Evolutionary conservation across 169 alveolate genomes (phyloP).

Genomic region (Eimeria zaria): DNA sequence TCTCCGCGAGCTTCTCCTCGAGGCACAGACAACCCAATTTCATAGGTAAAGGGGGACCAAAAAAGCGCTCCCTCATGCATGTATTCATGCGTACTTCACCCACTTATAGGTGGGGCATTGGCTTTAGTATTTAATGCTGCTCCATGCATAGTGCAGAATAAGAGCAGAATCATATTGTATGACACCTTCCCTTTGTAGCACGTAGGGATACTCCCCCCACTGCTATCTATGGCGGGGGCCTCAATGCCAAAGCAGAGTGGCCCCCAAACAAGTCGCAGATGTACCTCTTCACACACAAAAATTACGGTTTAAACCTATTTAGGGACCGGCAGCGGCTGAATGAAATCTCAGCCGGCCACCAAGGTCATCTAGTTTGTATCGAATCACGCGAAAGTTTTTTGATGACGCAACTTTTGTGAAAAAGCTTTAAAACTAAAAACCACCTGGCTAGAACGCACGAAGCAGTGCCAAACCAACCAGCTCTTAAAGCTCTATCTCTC

Average conservation of each 20-base stretch:
- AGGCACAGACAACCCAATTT: conserved; percentile 57
- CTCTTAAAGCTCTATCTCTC: background rate
- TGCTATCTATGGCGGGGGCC: background rate
- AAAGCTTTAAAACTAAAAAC: background rate
- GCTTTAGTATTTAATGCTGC: conserved; percentile 28
- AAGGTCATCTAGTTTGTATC: conserved; percentile 2
- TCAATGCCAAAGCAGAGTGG: background rate
- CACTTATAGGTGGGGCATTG: background rate
- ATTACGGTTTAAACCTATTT: background rate
- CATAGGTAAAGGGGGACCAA: background rate
- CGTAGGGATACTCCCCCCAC: background rate
- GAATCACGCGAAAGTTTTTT: background rate
- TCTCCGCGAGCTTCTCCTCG: conserved; percentile 79
- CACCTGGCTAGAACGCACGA: background rate
- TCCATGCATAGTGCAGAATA: background rate
- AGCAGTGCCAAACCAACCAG: background rate
- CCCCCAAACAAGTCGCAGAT: background rate
- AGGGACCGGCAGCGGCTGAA: background rate
- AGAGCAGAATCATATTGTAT: background rate
- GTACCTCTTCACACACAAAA: background rate
- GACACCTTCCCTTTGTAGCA: background rate
- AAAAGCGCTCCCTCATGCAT: background rate
- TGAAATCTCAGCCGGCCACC: background rate
- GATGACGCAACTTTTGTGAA: background rate
- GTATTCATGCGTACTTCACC: conserved; percentile 8